Base-by-base conservation (phyloP, 140 eudicot genomes). In the Eryngium alpinum region DNA sequence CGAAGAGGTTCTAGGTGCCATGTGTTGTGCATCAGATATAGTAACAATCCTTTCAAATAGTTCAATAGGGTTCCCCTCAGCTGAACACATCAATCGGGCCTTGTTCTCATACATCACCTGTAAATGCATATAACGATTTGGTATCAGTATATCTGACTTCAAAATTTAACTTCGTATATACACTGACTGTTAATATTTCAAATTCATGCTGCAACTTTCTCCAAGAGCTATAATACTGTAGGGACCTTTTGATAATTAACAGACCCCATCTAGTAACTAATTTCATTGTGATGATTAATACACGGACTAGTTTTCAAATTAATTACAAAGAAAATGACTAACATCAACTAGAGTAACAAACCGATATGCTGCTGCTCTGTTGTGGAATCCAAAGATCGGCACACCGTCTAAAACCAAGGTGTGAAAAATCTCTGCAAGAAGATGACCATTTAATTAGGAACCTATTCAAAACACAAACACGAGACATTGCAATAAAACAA, bases 341-440 rank as follows among this genome's bases (percentile, higher is more conserved):
- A 95, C 99, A 88, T 95, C 97, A 84, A 95, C 96, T 70, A 92
- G 86, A 76, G 97, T 92, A 84, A 95, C 97, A 65, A 95, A 95
- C 75, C 97, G 97, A 79, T 92, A 88, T 28, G 99, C 99, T 67
- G 99, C 97, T 67, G 99, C 85, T 85, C 93, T 88, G 73, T 95
- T 95, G 84, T 87, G 87, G 74, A 92, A 89, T 84, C 99, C 97
- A 44, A 95, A 91, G 73, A 91, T 83, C 22, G 99, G 99, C 79
- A 92, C 92, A 33, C 90, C 91, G 44, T 95, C 99, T 83, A 95
- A 82, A 77, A 92, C 97, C 77, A 95, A 88, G 0, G 99, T 92
- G 84, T 95, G 99, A 69, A 87, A 95, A 2, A 78, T 92, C 84
- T 91, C 99, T 95, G 97, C 72, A 75, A 21, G 65, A 65, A 22